These are phyloP conservation scores for Termitomyces sp. DNA, from an alignment of 768 basidiomycete species.

Conservation along the genomic window DNA sequence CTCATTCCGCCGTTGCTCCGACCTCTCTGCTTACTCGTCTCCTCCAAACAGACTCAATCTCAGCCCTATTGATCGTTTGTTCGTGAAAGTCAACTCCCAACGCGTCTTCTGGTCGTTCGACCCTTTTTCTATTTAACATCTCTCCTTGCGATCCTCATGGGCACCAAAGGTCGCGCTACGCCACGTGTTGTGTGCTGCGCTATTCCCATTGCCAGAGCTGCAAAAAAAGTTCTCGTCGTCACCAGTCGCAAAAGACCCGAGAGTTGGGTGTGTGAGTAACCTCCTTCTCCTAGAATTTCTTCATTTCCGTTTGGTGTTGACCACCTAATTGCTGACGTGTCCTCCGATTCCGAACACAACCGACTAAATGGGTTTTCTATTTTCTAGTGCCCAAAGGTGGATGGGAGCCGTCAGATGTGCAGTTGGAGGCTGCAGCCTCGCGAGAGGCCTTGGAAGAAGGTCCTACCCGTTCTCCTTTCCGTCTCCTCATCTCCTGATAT, in stretches of 20 bases:
- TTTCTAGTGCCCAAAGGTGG: conserved; percentile 86
- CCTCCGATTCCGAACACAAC: conserved; percentile 3
- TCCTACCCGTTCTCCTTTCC: conserved; percentile 79
- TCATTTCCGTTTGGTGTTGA: conserved; percentile 1
- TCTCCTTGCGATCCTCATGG: conserved; percentile 29
- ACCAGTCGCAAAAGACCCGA: conserved; percentile 82
- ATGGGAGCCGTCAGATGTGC: conserved; percentile 80
- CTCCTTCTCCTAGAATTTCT: conserved; percentile 11
- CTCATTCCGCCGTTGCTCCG: neutral
- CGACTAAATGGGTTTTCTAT: conserved; percentile 5
- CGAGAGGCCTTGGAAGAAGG: conserved; percentile 96
- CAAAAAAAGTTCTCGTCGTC: conserved; percentile 77
- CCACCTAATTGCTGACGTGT: conserved; percentile 10
- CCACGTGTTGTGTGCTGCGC: conserved; percentile 91
- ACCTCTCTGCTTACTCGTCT: neutral
- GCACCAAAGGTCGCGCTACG: conserved; percentile 71
- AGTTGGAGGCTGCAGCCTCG: conserved; percentile 82
- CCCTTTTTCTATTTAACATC: neutral
- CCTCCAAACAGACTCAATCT: neutral
- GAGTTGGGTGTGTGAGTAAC: conserved; percentile 82
- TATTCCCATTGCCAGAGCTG: conserved; percentile 73
- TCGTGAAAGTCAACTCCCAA: neutral
- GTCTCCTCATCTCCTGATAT: conserved; percentile 71
- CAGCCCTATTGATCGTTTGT: neutral
- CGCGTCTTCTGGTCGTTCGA: neutral